phyloP scores from a whole-genome alignment of 208 protist species.

The Wallacemonas rigidus region DNA sequence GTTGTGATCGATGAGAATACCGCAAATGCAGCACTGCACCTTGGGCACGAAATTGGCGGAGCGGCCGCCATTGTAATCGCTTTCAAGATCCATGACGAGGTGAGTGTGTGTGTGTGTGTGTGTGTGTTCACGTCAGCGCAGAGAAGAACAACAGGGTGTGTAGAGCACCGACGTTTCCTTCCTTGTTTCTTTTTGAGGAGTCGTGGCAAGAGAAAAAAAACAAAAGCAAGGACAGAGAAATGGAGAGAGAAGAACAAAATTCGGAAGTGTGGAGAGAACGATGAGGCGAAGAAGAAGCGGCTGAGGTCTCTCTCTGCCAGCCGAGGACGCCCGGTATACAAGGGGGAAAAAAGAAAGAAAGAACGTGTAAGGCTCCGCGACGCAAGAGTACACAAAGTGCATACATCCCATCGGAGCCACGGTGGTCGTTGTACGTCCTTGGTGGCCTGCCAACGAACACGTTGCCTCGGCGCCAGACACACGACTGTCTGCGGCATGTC shows the following conservation, averaged over 20 bases:
- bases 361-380: too few species aligned
- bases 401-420: too few species aligned
- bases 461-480: too few species aligned
- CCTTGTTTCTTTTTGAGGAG: too few species aligned
- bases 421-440: too few species aligned
- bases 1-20: conserved; percentile 96
- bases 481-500: too few species aligned
- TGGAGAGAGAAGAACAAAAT: conserved; percentile 15
- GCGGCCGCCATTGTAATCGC: conserved; percentile 30
- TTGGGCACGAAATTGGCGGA: conserved; percentile 51
- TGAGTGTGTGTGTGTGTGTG: neutral
- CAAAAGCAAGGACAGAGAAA: conserved; percentile 9
- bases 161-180: too few species aligned
- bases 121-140: neutral
- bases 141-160: neutral
- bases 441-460: too few species aligned
- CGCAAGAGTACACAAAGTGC: too few species aligned
- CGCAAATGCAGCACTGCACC: conserved; percentile 97
- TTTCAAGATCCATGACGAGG: conserved; percentile 50
- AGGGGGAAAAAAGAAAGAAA: too few species aligned
- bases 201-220: neutral
- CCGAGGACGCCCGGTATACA: too few species aligned
- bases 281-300: neutral
- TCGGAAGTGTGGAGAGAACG: neutral
- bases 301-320: too few species aligned